Conservation (phyloP, 2,329 filamentous ascomycete species). For the Aspergillus ochraceoroseus region DNA sequence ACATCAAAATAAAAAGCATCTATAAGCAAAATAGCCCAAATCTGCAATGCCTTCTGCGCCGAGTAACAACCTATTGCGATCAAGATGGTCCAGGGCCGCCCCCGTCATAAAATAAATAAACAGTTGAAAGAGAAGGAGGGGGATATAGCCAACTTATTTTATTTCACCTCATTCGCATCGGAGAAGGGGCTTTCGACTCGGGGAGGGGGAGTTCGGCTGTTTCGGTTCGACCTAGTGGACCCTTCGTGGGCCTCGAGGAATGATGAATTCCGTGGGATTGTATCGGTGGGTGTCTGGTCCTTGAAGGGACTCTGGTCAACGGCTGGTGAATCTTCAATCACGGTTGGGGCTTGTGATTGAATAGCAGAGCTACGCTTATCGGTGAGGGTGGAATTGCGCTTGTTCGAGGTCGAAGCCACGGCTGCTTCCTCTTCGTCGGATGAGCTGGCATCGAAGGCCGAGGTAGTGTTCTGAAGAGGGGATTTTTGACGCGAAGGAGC, state of each 20-base stretch:
- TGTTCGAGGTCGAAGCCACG: conserved; percentile 11
- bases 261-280: conserved; percentile 22
- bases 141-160: too few species aligned
- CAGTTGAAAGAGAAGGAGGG: conserved; percentile 10
- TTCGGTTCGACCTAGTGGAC: conserved; percentile 31
- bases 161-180: conserved; percentile 43
- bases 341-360: conserved; percentile 24
- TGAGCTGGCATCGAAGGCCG: conserved; percentile 33
- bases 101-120: conserved; percentile 10
- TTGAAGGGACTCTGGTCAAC: conserved; percentile 28
- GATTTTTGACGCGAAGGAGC: conserved; percentile 17
- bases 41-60: conserved; percentile 13
- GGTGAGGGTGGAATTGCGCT: conserved; percentile 15
- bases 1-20: conserved; percentile 9
- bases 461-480: conserved; percentile 24
- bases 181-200: conserved; percentile 43
- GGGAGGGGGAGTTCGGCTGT: conserved; percentile 26
- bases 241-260: conserved; percentile 19
- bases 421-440: conserved; percentile 31
- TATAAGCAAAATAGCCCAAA: conserved; percentile 4
- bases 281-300: conserved; percentile 24
- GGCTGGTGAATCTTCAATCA: conserved; percentile 29
- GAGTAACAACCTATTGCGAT: conserved; percentile 4
- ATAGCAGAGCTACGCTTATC: conserved; percentile 21
- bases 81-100: conserved; percentile 3